phyloP scores from a whole-genome alignment of 1,284 basidiomycete genomes.

The Thecaphora thlaspeos region DNA sequence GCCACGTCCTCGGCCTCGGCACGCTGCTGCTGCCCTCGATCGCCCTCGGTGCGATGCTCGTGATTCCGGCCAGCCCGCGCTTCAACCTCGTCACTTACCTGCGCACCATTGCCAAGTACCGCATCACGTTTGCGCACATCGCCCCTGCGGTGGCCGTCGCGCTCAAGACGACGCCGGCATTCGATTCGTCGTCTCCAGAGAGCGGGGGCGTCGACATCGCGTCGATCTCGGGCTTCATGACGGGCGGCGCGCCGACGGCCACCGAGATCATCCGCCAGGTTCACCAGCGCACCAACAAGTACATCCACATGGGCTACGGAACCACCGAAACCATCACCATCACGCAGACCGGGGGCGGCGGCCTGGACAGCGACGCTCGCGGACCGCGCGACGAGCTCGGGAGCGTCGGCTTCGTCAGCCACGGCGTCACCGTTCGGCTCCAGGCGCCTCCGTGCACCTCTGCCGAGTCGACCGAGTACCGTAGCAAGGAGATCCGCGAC shows the following conservation, averaged over 20 bases:
- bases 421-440: conserved; percentile 28
- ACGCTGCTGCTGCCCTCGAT: conserved; percentile 52
- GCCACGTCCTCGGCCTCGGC: conserved; percentile 55
- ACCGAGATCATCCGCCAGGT: conserved; percentile 56
- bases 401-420: conserved; percentile 18
- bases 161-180: conserved; percentile 55
- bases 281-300: conserved; percentile 55
- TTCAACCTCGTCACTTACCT: conserved; percentile 58
- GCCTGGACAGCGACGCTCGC: conserved; percentile 15
- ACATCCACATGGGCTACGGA: conserved; percentile 53
- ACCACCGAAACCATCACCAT: conserved; percentile 40
- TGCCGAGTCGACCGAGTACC: conserved; percentile 15
- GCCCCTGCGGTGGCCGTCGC: conserved; percentile 59
- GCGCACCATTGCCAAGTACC: conserved; percentile 48
- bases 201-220: conserved; percentile 52
- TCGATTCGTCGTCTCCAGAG: conserved; percentile 14
- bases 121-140: conserved; percentile 58
- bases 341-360: conserved; percentile 17
- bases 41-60: conserved; percentile 56
- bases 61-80: conserved; percentile 42
- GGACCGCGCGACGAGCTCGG: conserved; percentile 30
- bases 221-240: conserved; percentile 54
- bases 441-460: conserved; percentile 17
- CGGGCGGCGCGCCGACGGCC: conserved; percentile 59
- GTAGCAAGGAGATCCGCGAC: conserved; percentile 17